Evolutionary conservation across 306 rosid species (phyloP).

Genomic region (Arachis stenosperma): DNA sequence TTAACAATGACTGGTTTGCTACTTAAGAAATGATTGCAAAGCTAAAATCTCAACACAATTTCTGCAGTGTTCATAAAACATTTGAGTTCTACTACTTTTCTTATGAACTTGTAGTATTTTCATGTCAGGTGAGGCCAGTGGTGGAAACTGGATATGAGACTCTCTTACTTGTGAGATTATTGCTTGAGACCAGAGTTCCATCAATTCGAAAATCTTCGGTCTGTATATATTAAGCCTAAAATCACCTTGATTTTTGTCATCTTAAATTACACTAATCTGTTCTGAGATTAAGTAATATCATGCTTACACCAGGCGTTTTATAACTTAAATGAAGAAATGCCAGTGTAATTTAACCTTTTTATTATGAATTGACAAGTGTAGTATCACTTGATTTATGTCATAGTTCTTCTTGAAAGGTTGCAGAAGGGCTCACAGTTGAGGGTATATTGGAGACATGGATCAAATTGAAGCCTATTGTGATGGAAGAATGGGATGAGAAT

Average conservation of each 20-base stretch:
- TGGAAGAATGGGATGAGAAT: constrained; percentile 87
- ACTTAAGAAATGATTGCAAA: not conserved
- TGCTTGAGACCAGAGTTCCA: constrained; percentile 69
- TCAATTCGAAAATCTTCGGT: constrained; percentile 54
- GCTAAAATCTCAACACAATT: constrained; percentile 10
- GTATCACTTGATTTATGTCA: constrained; percentile 26
- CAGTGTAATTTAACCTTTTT: no score
- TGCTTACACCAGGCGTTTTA: no score
- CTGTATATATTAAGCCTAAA: constrained; percentile 15
- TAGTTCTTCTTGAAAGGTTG: constrained; percentile 69
- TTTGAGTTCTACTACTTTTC: constrained; percentile 8
- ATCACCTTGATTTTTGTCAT: not conserved
- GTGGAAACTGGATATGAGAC: constrained; percentile 92
- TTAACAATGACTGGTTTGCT: not conserved
- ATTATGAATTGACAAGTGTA: no score
- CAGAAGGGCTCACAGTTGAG: constrained; percentile 77
- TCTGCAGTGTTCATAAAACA: not conserved
- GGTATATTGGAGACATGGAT: constrained; percentile 87
- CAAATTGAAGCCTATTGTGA: constrained; percentile 68
- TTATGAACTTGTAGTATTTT: constrained; percentile 6
- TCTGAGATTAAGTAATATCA: no score
- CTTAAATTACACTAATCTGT: not conserved
- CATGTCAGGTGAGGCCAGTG: constrained; percentile 67
- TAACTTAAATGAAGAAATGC: no score
- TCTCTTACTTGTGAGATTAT: constrained; percentile 74